A percentile compares a stretch with the other conserved stretches of the same genome.
phyloP scores from a whole-genome alignment of 805 yeast genomes.

The Hyphopichia homilentoma region DNA sequence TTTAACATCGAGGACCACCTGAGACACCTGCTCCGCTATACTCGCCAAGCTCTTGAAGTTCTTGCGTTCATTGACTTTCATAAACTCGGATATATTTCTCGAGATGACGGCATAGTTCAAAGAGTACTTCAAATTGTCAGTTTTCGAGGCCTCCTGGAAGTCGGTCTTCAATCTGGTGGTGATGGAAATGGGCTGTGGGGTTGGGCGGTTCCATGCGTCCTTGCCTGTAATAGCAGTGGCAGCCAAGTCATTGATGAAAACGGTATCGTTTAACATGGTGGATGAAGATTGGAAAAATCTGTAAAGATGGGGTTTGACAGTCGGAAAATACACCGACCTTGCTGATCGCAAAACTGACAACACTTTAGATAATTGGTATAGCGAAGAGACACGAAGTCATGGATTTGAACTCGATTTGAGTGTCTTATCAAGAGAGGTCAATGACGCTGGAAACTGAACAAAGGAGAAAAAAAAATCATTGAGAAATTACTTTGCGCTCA shows the following conservation, averaged over 20 bases:
- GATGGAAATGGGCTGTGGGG: conserved; percentile 62
- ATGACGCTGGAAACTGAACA: too few relatives aligned
- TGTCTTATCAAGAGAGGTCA: too few relatives aligned
- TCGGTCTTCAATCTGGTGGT: conserved; percentile 61
- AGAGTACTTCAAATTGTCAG: conserved; percentile 78
- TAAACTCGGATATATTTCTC: conserved; percentile 53
- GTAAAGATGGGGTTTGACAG: conserved; percentile 10
- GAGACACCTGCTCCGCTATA: conserved; percentile 47
- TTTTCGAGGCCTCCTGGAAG: conserved; percentile 67
- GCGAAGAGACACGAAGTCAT: too few relatives aligned
- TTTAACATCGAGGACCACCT: conserved; percentile 40
- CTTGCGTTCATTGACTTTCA: conserved; percentile 37
- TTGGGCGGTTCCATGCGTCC: conserved; percentile 70
- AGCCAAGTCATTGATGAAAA: conserved; percentile 53
- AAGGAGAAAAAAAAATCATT: too few relatives aligned
- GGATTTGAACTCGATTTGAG: too few relatives aligned
- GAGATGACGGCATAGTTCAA: conserved; percentile 86
- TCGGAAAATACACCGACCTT: conserved; percentile 13
- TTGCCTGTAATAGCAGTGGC: conserved; percentile 64
- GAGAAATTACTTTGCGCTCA: too few relatives aligned
- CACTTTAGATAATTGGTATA: conserved; percentile 4
- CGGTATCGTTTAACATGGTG: conserved; percentile 28
- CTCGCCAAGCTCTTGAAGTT: conserved; percentile 42
- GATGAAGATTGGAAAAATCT: conserved; percentile 3
- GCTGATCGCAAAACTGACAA: conserved; percentile 1